Base-by-base conservation (phyloP, 2,329 filamentous ascomycete genomes). In the Pezicula rhizophila region DNA sequence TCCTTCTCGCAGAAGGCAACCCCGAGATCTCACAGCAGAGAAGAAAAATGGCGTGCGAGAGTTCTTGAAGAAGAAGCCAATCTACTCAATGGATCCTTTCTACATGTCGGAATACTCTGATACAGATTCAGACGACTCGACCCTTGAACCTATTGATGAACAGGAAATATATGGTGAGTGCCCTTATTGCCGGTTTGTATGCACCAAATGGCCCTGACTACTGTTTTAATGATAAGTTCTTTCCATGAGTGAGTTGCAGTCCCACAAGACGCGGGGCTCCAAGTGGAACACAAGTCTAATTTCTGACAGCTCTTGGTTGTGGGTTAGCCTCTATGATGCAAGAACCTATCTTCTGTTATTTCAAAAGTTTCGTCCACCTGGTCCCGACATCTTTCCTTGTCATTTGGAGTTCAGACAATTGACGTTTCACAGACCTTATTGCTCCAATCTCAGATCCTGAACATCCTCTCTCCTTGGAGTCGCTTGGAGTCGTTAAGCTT, bases 371-470 rank as follows among this genome's bases (percentile, higher is more conserved):
- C 49, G 47, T 41, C 41, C 25, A 37, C 23, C 11, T 35, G 34
- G 31, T 47, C 39, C 33, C 20, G 40, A 48, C 38, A 23, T 42
- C 33, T 45, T 20, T 41, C 31, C n/a, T 49, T 45, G 35, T 25
- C 26, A 37, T 31, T 40, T 45, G 47, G 26, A 23, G 10, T 45
- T 52, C 56, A 45, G 35, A 56, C 52, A 38, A 54, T 68, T 73
- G 56, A 71, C 60, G 58, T 64, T 58, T 63, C 55, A 56, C 55
- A 93, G 92, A 99, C 72, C 78, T 99, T 52, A 93, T 99, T 60
- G 89, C 90, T 55, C 87, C 87, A 59, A 96, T 99, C 62, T 92
- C 89, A 20, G 93, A 99, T 67, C 93, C 93, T 2, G 93, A 99
- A 70, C 93, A 99, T 65, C 93, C 93, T 34, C 82, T 96, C 46